Conservation (phyloP, 106 monocot genomes). For the Allium fistulosum region DNA sequence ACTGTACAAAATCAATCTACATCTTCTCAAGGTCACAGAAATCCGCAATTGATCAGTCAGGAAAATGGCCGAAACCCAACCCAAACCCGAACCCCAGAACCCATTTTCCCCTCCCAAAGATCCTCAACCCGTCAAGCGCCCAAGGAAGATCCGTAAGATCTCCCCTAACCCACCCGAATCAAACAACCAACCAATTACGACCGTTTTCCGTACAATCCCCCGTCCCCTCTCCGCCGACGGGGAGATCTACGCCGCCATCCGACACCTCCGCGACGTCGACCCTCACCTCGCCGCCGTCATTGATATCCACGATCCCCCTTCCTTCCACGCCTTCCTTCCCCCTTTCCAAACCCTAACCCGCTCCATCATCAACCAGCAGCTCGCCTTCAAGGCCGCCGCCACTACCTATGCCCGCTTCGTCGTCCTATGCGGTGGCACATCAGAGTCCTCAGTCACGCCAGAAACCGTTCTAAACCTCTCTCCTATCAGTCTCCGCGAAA, state of each 20-base stretch:
- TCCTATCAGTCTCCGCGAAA: slow-evolving; percentile 36
- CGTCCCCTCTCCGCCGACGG: slow-evolving; percentile 16
- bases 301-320: slow-evolving; percentile 34
- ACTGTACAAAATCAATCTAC: no score
- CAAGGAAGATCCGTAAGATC: slow-evolving; percentile 18
- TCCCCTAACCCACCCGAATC: slow-evolving; percentile 8
- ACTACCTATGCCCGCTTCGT: slow-evolving; percentile 68
- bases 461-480: slow-evolving; percentile 24
- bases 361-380: slow-evolving; percentile 74
- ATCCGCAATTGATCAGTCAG: no score
- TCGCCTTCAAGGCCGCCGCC: slow-evolving; percentile 61
- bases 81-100: background rate
- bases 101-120: background rate
- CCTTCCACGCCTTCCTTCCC: slow-evolving; percentile 33
- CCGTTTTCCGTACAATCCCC: slow-evolving; percentile 1
- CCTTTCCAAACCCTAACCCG: slow-evolving; percentile 67
- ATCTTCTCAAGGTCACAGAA: no score
- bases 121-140: slow-evolving; percentile 5
- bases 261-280: slow-evolving; percentile 13
- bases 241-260: slow-evolving; percentile 14
- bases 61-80: slow-evolving; percentile 1
- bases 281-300: slow-evolving; percentile 31
- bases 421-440: slow-evolving; percentile 35
- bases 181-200: background rate
- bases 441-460: slow-evolving; percentile 26